Conservation (phyloP, 768 basidiomycete genomes). For the Rhizopogon rudus region DNA sequence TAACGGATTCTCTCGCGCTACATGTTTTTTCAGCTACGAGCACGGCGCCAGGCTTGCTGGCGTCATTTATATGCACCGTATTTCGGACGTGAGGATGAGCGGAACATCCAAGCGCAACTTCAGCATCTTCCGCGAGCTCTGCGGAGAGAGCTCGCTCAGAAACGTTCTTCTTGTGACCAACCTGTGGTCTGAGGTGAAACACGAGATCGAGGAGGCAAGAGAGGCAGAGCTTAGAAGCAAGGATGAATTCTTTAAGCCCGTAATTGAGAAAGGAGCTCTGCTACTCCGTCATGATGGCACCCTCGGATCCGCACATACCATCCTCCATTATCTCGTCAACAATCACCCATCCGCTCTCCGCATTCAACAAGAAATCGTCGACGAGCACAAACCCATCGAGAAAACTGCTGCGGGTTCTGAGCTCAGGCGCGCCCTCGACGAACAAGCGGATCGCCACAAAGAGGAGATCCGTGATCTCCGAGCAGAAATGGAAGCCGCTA, state of each 20-base stretch:
- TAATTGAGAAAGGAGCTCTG: conserved; percentile 43
- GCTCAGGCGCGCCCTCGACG: conserved; percentile 44
- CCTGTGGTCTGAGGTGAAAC: conserved; percentile 44
- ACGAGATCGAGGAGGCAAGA: conserved; percentile 33
- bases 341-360: conserved; percentile 38
- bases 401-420: conserved; percentile 52
- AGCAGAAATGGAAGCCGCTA: conserved; percentile 41
- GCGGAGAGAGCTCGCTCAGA: conserved; percentile 42
- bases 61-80: conserved; percentile 52
- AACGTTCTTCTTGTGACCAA: conserved; percentile 50
- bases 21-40: conserved; percentile 18
- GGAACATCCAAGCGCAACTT: conserved; percentile 46
- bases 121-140: conserved; percentile 45
- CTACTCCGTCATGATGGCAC: conserved; percentile 38
- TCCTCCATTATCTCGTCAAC: conserved; percentile 38
- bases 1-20: not conserved
- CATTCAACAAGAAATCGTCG: conserved; percentile 54
- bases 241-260: conserved; percentile 46
- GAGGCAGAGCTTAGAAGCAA: conserved; percentile 39
- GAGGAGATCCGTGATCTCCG: conserved; percentile 44
- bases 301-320: conserved; percentile 33
- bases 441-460: conserved; percentile 40
- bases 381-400: conserved; percentile 39
- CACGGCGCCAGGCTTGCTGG: conserved; percentile 39
- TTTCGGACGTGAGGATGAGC: conserved; percentile 44